These are phyloP conservation scores for Pythium angustatum DNA, from an alignment of 352 stramenopile genomes.

Conservation along the genomic window DNA sequence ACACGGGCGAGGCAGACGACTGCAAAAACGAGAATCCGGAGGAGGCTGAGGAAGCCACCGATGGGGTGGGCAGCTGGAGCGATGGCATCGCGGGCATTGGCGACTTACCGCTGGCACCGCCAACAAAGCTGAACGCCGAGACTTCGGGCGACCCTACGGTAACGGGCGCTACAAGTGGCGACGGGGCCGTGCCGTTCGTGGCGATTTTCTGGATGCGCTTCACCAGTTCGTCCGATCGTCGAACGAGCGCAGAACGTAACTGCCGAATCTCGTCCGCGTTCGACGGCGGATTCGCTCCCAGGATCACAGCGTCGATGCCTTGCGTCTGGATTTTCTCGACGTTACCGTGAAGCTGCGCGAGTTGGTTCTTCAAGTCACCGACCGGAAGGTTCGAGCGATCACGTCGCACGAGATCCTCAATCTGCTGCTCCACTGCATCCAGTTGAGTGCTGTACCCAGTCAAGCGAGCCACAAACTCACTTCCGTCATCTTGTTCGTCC, in stretches of 20 bases:
- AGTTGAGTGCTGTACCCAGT: constrained; percentile 49
- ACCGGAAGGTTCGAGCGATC: constrained; percentile 45
- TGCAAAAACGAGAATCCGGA: constrained; percentile 35
- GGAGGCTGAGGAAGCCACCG: not conserved
- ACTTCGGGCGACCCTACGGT: constrained; percentile 28
- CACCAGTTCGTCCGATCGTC: constrained; percentile 59
- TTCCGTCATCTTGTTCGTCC: constrained; percentile 19
- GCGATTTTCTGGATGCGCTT: constrained; percentile 61
- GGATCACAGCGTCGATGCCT: constrained; percentile 79
- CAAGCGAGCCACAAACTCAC: constrained; percentile 48
- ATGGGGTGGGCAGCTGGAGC: constrained; percentile 2
- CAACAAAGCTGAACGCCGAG: constrained; percentile 63
- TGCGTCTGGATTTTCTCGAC: constrained; percentile 83
- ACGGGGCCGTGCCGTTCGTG: constrained; percentile 18
- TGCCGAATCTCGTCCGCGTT: constrained; percentile 76
- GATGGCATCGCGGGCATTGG: constrained; percentile 13
- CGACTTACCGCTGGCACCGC: constrained; percentile 13
- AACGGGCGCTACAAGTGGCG: constrained; percentile 7
- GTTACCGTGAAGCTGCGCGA: constrained; percentile 71
- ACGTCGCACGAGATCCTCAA: constrained; percentile 53
- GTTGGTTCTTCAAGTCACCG: constrained; percentile 55
- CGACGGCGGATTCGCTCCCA: constrained; percentile 56
- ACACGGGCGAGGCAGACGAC: constrained; percentile 5
- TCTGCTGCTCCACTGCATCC: constrained; percentile 45
- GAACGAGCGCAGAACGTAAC: constrained; percentile 67